A percentile compares a stretch with the other conserved stretches of the same genome.
These are phyloP conservation scores for Coniella vitis DNA, from an alignment of 2,329 filamentous ascomycete genomes.

Conservation along the genomic window DNA sequence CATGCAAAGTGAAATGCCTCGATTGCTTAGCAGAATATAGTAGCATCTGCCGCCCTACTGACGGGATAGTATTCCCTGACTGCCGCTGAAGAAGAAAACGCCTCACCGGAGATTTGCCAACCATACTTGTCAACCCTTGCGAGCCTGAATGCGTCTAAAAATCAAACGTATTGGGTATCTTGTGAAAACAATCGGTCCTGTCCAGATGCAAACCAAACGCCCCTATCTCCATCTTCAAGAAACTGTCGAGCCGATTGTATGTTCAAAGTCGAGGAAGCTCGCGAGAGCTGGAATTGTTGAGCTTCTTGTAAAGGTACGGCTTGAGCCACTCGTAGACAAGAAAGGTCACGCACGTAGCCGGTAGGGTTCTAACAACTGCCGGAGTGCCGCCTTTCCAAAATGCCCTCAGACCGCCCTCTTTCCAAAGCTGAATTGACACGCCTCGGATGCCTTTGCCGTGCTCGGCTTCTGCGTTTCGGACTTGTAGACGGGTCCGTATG, in stretches of 20 bases:
- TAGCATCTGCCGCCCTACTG: too few relatives aligned
- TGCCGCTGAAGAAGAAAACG: not conserved
- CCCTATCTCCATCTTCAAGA: not conserved
- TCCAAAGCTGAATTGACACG: conserved; percentile 68
- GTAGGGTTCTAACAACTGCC: conserved; percentile 83
- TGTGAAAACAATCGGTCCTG: not conserved
- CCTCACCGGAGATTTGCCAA: not conserved
- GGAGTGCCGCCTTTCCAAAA: conserved; percentile 91
- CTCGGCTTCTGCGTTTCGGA: conserved; percentile 69
- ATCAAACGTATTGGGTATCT: conserved; percentile 1
- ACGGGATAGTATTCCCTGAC: too few relatives aligned
- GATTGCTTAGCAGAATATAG: too few relatives aligned
- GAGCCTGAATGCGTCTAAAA: conserved; percentile 1
- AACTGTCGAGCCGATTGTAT: too few relatives aligned
- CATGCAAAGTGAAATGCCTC: too few relatives aligned
- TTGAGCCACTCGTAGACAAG: conserved; percentile 94
- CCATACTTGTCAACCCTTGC: not conserved
- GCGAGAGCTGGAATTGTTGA: not conserved
- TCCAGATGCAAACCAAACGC: not conserved
- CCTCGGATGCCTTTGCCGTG: conserved; percentile 67
- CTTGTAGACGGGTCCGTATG: conserved; percentile 79
- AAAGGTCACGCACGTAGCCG: conserved; percentile 94
- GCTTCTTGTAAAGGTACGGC: conserved; percentile 47
- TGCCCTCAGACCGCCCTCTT: conserved; percentile 68
- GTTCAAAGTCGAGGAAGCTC: not conserved